These are phyloP conservation scores for Globisporangium splendens DNA, from an alignment of 352 stramenopile genomes.

Conservation along the genomic window DNA sequence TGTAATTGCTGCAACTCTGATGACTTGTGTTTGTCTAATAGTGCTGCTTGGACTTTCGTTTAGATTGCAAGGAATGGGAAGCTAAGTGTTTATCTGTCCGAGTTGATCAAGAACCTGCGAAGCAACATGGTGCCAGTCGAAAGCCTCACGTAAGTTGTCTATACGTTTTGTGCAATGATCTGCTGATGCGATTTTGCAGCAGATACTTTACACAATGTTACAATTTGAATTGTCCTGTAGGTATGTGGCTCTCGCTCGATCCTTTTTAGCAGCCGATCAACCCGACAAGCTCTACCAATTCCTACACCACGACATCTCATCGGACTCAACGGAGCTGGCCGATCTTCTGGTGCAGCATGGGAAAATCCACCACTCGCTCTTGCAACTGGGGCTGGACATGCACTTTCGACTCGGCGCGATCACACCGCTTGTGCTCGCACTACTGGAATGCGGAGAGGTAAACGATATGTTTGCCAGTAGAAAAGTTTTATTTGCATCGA, in stretches of 20 bases:
- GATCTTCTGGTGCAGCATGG: conserved; percentile 40
- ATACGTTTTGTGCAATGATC: neutral
- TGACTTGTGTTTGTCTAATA: neutral
- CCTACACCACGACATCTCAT: conserved; percentile 51
- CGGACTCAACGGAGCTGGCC: conserved; percentile 56
- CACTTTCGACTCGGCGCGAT: conserved; percentile 52
- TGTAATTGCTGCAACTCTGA: neutral
- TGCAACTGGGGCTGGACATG: conserved; percentile 69
- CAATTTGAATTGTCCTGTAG: conserved; percentile 18
- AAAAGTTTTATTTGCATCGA: neutral
- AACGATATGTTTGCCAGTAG: neutral
- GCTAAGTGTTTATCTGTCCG: conserved; percentile 53
- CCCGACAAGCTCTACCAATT: conserved; percentile 62
- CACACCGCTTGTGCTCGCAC: conserved; percentile 35
- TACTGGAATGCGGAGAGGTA: conserved; percentile 51
- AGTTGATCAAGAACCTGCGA: conserved; percentile 63
- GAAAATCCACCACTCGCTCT: conserved; percentile 21
- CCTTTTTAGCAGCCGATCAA: conserved; percentile 40
- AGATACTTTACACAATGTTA: neutral
- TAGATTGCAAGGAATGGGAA: conserved; percentile 35
- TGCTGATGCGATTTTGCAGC: no score
- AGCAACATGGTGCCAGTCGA: conserved; percentile 52
- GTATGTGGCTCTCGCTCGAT: conserved; percentile 47
- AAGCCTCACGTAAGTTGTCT: conserved; percentile 45
- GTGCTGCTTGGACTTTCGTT: conserved; percentile 3